phyloP scores from a whole-genome alignment of 2,329 filamentous ascomycete genomes.

The Grosmannia huntii region DNA sequence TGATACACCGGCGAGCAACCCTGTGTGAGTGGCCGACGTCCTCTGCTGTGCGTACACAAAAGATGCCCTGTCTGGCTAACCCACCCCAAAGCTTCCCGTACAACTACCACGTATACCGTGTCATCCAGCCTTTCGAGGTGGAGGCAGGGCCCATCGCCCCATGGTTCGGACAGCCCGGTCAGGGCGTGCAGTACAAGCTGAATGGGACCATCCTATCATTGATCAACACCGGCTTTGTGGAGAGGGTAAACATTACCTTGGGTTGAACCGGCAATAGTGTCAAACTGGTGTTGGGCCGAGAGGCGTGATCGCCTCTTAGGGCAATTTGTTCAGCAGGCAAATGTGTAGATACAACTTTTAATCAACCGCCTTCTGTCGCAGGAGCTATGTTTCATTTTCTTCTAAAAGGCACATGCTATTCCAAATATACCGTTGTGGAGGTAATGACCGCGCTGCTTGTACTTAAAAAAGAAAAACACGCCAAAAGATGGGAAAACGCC shows the following conservation, averaged over 20 bases:
- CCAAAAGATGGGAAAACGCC: not conserved
- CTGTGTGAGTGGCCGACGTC: constrained; percentile 10
- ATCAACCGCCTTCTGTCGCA: too few relatives aligned
- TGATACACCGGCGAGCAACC: constrained; percentile 19
- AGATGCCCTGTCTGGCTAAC: not conserved
- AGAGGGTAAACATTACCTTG: constrained; percentile 15
- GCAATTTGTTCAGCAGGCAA: too few relatives aligned
- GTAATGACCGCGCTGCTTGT: not conserved
- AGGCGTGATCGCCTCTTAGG: too few relatives aligned
- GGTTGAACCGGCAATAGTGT: not conserved
- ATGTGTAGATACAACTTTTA: too few relatives aligned
- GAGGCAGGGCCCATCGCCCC: constrained; percentile 31
- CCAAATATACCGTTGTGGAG: not conserved
- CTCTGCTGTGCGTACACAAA: too few relatives aligned
- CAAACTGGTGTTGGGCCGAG: not conserved
- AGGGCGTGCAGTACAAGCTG: constrained; percentile 24
- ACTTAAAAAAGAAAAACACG: not conserved
- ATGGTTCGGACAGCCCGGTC: constrained; percentile 37
- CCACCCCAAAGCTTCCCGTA: constrained; percentile 23
- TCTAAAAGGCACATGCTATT: not conserved
- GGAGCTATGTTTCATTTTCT: too few relatives aligned
- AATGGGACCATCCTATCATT: constrained; percentile 19
- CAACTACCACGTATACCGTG: constrained; percentile 36
- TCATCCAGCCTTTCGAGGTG: constrained; percentile 26
- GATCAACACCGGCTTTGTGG: constrained; percentile 20